A percentile compares a stretch with the other conserved stretches of the same genome.
phyloP scores from a whole-genome alignment of 805 yeast species.

The Candida piceae region DNA sequence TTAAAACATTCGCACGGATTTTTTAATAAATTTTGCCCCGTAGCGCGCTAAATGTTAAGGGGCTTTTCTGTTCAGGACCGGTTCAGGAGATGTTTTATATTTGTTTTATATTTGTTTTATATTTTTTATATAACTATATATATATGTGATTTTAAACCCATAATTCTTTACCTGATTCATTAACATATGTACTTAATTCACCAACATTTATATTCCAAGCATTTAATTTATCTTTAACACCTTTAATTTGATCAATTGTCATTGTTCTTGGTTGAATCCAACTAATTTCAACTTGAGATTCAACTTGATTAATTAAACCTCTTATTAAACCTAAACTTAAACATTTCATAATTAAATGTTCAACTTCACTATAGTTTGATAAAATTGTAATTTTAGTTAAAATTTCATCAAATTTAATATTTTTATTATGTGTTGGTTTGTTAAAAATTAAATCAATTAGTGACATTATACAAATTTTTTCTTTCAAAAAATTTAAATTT shows the following conservation, averaged over 20 bases:
- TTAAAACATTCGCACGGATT: too few relatives aligned
- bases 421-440: constrained; percentile 69
- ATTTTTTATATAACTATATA: too few relatives aligned
- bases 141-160: constrained; percentile 44
- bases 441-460: constrained; percentile 80
- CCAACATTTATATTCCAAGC: constrained; percentile 78
- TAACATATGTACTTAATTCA: constrained; percentile 57
- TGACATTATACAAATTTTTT: constrained; percentile 89
- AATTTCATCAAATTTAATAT: constrained; percentile 67
- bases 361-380: constrained; percentile 65
- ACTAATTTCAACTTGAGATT: constrained; percentile 67
- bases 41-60: too few relatives aligned
- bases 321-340: constrained; percentile 75
- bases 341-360: constrained; percentile 87
- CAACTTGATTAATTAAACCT: constrained; percentile 90
- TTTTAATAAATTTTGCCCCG: too few relatives aligned
- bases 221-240: constrained; percentile 66
- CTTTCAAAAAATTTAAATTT: constrained; percentile 66
- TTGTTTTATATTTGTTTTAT: too few relatives aligned
- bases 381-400: constrained; percentile 62
- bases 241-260: constrained; percentile 71
- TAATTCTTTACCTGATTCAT: constrained; percentile 53
- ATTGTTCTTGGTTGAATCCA: constrained; percentile 98
- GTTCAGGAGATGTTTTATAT: too few relatives aligned
- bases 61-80: too few relatives aligned